Conservation (phyloP, 345 rosid genomes). For the Lepidium africanum region DNA sequence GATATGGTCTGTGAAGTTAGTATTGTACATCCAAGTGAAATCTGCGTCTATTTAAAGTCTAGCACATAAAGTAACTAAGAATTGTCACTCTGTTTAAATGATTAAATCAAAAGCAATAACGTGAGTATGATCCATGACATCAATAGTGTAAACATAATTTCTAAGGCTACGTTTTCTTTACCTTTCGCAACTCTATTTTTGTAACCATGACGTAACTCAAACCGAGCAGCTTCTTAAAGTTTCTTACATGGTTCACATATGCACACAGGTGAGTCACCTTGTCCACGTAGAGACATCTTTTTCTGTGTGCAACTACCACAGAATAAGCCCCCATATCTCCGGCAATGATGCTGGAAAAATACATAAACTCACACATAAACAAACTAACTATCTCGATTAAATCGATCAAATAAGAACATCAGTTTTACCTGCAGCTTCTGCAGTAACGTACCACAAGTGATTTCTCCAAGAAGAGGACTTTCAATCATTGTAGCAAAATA, state of each 20-base stretch:
- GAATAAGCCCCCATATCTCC: slow-evolving; percentile 92
- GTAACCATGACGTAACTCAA: slow-evolving; percentile 73
- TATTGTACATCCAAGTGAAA: too few species aligned
- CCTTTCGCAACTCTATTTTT: slow-evolving; percentile 55
- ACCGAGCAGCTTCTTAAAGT: slow-evolving; percentile 85
- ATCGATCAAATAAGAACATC: background rate
- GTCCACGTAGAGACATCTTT: slow-evolving; percentile 77
- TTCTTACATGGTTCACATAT: slow-evolving; percentile 89
- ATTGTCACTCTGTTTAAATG: background rate
- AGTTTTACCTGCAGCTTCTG: background rate
- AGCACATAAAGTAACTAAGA: background rate
- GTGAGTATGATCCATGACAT: background rate
- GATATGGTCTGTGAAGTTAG: too few species aligned
- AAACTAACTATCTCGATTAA: background rate
- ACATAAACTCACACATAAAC: slow-evolving; percentile 1
- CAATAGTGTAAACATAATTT: background rate
- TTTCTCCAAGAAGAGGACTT: too few species aligned
- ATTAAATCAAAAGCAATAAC: background rate
- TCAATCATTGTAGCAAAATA: too few species aligned
- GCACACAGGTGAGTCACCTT: slow-evolving; percentile 88
- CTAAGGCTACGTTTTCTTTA: background rate
- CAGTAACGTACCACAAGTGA: too few species aligned
- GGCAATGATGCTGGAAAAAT: slow-evolving; percentile 74
- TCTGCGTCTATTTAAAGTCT: too few species aligned
- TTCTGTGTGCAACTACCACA: slow-evolving; percentile 72